Base-by-base conservation (phyloP, 768 basidiomycete genomes). In the Cubamyces sp. region DNA sequence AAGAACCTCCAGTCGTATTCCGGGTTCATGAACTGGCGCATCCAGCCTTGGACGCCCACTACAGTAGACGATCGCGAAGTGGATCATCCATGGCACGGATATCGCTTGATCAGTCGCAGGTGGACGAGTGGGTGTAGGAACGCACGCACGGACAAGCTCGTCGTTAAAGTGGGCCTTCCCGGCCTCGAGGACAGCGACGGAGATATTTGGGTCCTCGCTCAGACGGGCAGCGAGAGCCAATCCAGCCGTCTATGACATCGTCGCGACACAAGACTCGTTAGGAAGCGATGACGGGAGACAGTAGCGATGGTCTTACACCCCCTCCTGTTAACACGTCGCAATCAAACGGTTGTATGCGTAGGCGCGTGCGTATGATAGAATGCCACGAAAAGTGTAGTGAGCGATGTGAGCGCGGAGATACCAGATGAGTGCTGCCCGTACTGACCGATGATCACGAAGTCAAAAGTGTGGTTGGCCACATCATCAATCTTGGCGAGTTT, bases 171-270 rank as follows among this genome's bases (percentile, higher is more conserved):
- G 43, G 4, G 62, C 66, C 5, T 56, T 46, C 2, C 75, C 75
- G 0, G 75, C 72, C 57, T 76, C 75, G 48, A 76, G 68, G 9
- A 79, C 73, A 42, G 75, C 67, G 6, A 81, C 78, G 16, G 72
- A 67, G 55, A 71, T 70, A 25, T 67, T 55, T 1, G 70, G 60
- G 60, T 79, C 74, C 56, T 77, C 76, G 9, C 70, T 66, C 43
- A 82, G 68, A 19, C 80, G 67, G 5, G 70, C 70, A 11, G 79
- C 79, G 21, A 81, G 68, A 5, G 74, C 74, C n/a, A 77, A 62
- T 8, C 81, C 80, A 2, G 77, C 77, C 5, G 67, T 61, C 67
- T 70, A 43, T 48, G 28, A 21, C n/a, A n/a, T 14, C 18, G 53
- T 25, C 30, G 34, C 34, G 34, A 34, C 9, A 34, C 34, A 34